Evolutionary conservation across 257 asterid genomes (phyloP), one percentile per base, ranked within the genome.

Genomic region (Plantago major): DNA sequence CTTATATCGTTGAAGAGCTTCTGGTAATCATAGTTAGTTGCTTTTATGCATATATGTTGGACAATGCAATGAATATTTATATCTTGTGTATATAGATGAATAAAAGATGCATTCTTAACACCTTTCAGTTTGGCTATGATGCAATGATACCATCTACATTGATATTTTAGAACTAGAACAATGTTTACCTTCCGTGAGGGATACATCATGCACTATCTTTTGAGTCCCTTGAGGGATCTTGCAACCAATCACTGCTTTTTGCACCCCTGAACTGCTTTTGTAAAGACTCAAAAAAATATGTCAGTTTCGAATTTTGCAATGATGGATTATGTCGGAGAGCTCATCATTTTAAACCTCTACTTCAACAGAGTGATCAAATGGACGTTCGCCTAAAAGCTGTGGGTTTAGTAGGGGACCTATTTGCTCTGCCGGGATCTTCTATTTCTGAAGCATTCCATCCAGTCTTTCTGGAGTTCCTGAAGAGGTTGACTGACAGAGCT

Each of bases 1-100:
- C 99, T 65, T 87, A 85, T 75, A 76, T 93, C 66, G 90, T 95
- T n/a, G 97, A 93, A 72, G 99, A 93, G 81, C 85, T 93, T 60
- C 83, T 85, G 99, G 99, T 93, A 86, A 77, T 56, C 60, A 49
- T 56, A 66, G 46, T 67, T 58, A 22, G 54, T 65, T 78, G 60
- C 49, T 63, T 70, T 48, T 63, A 10, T 79, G 22, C 64, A 17
- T 57, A 55, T 67, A 64, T 15, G 8, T 37, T 28, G 15, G 60
- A 18, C 64, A 45, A 61, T 53, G 42, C 45, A 38, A 11, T 61
- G 10, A 53, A 6, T 46, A 19, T 13, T 17, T 55, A 67, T 42
- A 12, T 11, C 10, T 62, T 33, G 38, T 56, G 50, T 51, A 59
- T 48, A 54, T 47, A 30, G 55, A 49, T 18, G 3, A 30, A 30